These are phyloP conservation scores for Penicillium janthinellum DNA, from an alignment of 2,329 filamentous ascomycete genomes.

Conservation along the genomic window DNA sequence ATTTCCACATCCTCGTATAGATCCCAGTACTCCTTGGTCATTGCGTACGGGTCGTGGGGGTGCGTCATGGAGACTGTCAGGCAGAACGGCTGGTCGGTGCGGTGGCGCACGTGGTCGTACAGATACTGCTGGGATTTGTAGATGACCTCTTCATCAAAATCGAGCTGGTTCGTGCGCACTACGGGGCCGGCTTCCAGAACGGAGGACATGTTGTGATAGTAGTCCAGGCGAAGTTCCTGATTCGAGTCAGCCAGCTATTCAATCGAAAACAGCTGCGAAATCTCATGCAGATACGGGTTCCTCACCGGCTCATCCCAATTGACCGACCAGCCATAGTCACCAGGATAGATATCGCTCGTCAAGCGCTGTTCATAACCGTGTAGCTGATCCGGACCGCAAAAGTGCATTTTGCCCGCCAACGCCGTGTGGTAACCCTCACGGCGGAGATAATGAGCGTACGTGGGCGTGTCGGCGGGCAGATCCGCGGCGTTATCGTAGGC, in stretches of 20 bases:
- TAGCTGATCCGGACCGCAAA: slow-evolving; percentile 84
- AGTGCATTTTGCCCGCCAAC: slow-evolving; percentile 96
- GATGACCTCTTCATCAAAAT: slow-evolving; percentile 96
- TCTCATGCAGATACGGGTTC: neutral
- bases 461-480: slow-evolving; percentile 80
- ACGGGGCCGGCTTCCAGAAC: slow-evolving; percentile 88
- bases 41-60: slow-evolving; percentile 93
- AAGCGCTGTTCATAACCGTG: slow-evolving; percentile 91
- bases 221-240: slow-evolving; percentile 69
- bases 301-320: slow-evolving; percentile 85
- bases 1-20: slow-evolving; percentile 88
- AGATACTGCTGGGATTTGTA: slow-evolving; percentile 86
- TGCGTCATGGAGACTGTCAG: slow-evolving; percentile 92
- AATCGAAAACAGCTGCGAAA: neutral
- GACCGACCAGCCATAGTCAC: slow-evolving; percentile 90
- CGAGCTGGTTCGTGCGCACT: slow-evolving; percentile 89
- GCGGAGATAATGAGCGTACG: slow-evolving; percentile 89
- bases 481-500: slow-evolving; percentile 90
- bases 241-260: neutral
- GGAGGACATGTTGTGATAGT: slow-evolving; percentile 95
- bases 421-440: slow-evolving; percentile 85
- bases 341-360: slow-evolving; percentile 94
- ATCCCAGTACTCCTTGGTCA: slow-evolving; percentile 92
- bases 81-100: slow-evolving; percentile 76
- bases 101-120: slow-evolving; percentile 85